A percentile compares a stretch with the other conserved stretches of the same genome.
Conservation (phyloP, 495 filamentous ascomycete genomes). For the Opeltia flavorubescens region DNA sequence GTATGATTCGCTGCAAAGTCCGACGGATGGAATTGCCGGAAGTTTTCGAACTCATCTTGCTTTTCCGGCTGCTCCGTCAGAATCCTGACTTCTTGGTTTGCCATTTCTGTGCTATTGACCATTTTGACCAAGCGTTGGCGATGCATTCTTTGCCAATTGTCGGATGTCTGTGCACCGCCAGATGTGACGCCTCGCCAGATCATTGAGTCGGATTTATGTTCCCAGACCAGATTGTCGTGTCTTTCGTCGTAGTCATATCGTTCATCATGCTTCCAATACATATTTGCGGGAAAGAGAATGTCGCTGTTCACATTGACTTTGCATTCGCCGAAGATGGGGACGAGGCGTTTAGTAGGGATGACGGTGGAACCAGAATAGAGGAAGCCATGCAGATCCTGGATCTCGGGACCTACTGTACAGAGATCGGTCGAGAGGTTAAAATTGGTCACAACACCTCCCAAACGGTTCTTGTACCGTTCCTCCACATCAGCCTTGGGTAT, state of each 20-base stretch:
- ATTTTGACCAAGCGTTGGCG: conserved; percentile 60
- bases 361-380: conserved; percentile 52
- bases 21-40: conserved; percentile 19
- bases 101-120: conserved; percentile 48
- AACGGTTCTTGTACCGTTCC: conserved; percentile 19
- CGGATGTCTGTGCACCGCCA: conserved; percentile 45
- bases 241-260: conserved; percentile 48
- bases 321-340: conserved; percentile 63
- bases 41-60: conserved; percentile 17
- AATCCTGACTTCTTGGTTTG: conserved; percentile 15
- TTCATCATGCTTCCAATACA: conserved; percentile 58
- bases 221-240: conserved; percentile 32
- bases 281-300: conserved; percentile 60
- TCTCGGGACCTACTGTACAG: conserved; percentile 43
- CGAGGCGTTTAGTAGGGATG: conserved; percentile 38
- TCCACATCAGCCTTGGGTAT: conserved; percentile 24
- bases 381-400: conserved; percentile 49
- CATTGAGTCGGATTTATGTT: conserved; percentile 35
- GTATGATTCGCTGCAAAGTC: conserved; percentile 27
- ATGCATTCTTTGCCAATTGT: conserved; percentile 59
- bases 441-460: conserved; percentile 49
- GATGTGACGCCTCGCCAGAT: conserved; percentile 62
- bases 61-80: conserved; percentile 17
- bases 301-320: conserved; percentile 72
- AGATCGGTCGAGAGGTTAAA: conserved; percentile 51